These are phyloP conservation scores for Triticum urartu DNA, from an alignment of 176 grass and related monocot genomes.

Conservation along the genomic window DNA sequence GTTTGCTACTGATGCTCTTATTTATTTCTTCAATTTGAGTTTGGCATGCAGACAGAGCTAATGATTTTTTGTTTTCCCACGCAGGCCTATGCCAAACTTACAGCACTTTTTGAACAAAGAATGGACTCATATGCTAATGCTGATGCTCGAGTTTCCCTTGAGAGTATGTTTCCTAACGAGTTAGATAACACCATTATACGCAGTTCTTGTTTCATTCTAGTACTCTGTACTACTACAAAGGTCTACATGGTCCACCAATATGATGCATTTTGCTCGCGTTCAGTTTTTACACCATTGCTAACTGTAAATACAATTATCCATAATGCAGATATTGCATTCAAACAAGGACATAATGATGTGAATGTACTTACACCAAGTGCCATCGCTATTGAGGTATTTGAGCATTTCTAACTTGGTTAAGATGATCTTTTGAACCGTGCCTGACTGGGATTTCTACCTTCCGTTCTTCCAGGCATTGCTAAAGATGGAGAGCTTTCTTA, in stretches of 20 bases:
- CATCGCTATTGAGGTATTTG: conserved; percentile 91
- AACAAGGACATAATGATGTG: conserved; percentile 74
- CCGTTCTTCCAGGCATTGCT: conserved; percentile 60
- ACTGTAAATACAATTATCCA: neutral
- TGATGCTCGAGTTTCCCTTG: conserved; percentile 84
- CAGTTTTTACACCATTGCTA: neutral
- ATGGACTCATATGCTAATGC: conserved; percentile 85
- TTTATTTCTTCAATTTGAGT: conserved; percentile 6
- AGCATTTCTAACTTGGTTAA: conserved; percentile 41
- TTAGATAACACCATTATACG: neutral
- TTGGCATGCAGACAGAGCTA: neutral
- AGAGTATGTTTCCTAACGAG: conserved; percentile 50
- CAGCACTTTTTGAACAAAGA: conserved; percentile 81
- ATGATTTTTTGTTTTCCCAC: conserved; percentile 24
- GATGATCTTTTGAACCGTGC: neutral
- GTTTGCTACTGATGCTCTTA: conserved; percentile 15
- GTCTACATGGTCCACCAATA: neutral
- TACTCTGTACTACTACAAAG: neutral
- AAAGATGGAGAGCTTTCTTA: conserved; percentile 69
- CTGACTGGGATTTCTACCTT: conserved; percentile 23
- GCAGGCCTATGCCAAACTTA: conserved; percentile 79
- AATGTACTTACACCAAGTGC: conserved; percentile 67
- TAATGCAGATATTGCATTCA: conserved; percentile 69
- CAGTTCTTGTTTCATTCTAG: conserved; percentile 1
- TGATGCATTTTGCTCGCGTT: neutral